Percentiles rank a stretch among this genome's conserved stretches.
These are phyloP conservation scores for Cryomyces minteri DNA, from an alignment of 495 filamentous ascomycete genomes.

Conservation along the genomic window DNA sequence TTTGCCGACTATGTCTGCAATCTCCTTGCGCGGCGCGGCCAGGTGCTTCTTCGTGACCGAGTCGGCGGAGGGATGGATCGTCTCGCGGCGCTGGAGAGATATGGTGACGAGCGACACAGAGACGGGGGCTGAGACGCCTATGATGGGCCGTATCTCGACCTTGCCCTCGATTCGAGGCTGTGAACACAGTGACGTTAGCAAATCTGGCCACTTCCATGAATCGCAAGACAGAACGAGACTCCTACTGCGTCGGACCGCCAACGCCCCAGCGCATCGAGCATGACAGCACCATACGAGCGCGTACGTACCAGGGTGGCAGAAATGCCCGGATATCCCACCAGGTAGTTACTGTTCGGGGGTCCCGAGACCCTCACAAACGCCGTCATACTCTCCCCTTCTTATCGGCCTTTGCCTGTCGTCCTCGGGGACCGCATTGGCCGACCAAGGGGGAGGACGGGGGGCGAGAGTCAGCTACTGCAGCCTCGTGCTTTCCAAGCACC, in stretches of 20 bases:
- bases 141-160: constrained; percentile 81
- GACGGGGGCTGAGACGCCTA: constrained; percentile 73
- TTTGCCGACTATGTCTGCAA: constrained; percentile 81
- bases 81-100: constrained; percentile 80
- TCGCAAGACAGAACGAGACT: too few relatives aligned
- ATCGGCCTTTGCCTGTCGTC: background rate
- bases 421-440: background rate
- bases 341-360: constrained; percentile 88
- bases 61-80: constrained; percentile 90
- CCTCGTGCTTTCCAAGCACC: too few relatives aligned
- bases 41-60: constrained; percentile 83
- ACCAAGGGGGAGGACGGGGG: background rate
- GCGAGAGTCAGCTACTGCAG: too few relatives aligned
- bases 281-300: too few relatives aligned
- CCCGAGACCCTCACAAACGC: constrained; percentile 95
- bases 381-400: constrained; percentile 34
- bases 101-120: constrained; percentile 86
- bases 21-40: constrained; percentile 81
- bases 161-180: constrained; percentile 94
- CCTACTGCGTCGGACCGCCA: too few relatives aligned
- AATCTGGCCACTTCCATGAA: too few relatives aligned
- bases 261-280: too few relatives aligned
- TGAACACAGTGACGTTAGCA: background rate
- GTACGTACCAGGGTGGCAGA: constrained; percentile 81
- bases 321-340: constrained; percentile 95